phyloP scores from a whole-genome alignment of 441 rosid species.

The Viola pubescens region DNA sequence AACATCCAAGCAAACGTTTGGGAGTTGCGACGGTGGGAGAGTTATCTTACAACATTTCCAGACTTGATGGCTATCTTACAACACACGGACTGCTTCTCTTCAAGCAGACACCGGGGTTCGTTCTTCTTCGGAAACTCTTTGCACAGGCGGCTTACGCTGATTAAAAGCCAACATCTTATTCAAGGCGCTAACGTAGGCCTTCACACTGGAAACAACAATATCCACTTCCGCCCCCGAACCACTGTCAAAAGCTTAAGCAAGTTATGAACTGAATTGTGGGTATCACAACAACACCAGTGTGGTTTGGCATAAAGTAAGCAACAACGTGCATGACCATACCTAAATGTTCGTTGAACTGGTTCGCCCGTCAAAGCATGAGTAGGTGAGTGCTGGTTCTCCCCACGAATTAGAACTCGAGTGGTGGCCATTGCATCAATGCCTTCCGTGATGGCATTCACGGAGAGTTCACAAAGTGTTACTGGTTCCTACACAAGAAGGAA shows the following conservation, averaged over 20 bases:
- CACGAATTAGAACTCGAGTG: conserved; percentile 75
- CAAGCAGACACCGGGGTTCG: conserved; percentile 34
- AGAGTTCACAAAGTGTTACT: conserved; percentile 64
- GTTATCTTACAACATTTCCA: too few relatives aligned
- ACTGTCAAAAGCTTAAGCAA: conserved; percentile 25
- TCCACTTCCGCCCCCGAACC: conserved; percentile 88
- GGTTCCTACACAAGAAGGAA: conserved; percentile 41
- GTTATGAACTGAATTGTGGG: neutral
- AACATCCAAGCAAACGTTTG: too few relatives aligned
- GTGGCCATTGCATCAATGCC: conserved; percentile 94
- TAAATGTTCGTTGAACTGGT: conserved; percentile 51
- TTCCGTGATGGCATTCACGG: conserved; percentile 76
- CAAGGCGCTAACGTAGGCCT: conserved; percentile 77
- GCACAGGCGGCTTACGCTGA: conserved; percentile 19
- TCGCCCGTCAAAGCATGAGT: conserved; percentile 57
- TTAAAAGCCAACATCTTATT: conserved; percentile 79
- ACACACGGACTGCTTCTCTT: neutral
- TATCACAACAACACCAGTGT: too few relatives aligned
- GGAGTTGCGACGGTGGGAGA: too few relatives aligned
- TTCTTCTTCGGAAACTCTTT: conserved; percentile 21
- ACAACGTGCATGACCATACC: conserved; percentile 27
- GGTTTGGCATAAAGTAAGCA: conserved; percentile 1
- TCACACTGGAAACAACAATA: conserved; percentile 84
- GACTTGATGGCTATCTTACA: too few relatives aligned
- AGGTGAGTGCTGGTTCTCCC: conserved; percentile 32